These are phyloP conservation scores for Thelephora terrestris DNA, from an alignment of 1,284 basidiomycete species.

Conservation along the genomic window DNA sequence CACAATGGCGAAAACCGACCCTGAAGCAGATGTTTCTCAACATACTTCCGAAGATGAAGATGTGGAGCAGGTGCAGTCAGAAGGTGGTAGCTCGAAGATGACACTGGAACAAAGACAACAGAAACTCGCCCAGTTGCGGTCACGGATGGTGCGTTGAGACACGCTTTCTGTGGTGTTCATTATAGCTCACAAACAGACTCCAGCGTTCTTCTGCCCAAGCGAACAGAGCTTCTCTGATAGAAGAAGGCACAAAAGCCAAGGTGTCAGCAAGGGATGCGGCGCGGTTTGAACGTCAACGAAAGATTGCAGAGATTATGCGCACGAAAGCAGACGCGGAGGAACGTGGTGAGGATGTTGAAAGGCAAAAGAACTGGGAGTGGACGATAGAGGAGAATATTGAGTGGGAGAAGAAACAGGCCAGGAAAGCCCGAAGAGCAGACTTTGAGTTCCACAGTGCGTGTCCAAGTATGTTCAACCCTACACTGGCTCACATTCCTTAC, in stretches of 20 bases:
- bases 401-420: slow-evolving; percentile 83
- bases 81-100: slow-evolving; percentile 14
- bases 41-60: slow-evolving; percentile 2
- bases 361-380: slow-evolving; percentile 89
- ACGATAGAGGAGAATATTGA: slow-evolving; percentile 90
- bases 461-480: background rate
- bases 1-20: background rate
- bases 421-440: slow-evolving; percentile 69
- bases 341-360: slow-evolving; percentile 65
- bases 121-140: slow-evolving; percentile 66
- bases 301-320: slow-evolving; percentile 81
- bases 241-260: slow-evolving; percentile 72
- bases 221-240: slow-evolving; percentile 76
- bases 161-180: slow-evolving; percentile 1
- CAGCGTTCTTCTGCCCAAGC: slow-evolving; percentile 71
- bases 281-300: slow-evolving; percentile 78
- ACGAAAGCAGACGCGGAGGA: slow-evolving; percentile 84
- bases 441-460: slow-evolving; percentile 69
- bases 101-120: slow-evolving; percentile 68
- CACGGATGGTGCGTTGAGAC: slow-evolving; percentile 57
- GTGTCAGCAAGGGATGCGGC: slow-evolving; percentile 68
- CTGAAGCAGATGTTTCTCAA: slow-evolving; percentile 5
- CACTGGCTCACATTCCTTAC: slow-evolving; percentile 3
- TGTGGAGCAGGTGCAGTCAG: slow-evolving; percentile 5
- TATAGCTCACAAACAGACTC: slow-evolving; percentile 1